phyloP scores from a whole-genome alignment of 1,284 basidiomycete species.

The Dichomitus squalens region DNA sequence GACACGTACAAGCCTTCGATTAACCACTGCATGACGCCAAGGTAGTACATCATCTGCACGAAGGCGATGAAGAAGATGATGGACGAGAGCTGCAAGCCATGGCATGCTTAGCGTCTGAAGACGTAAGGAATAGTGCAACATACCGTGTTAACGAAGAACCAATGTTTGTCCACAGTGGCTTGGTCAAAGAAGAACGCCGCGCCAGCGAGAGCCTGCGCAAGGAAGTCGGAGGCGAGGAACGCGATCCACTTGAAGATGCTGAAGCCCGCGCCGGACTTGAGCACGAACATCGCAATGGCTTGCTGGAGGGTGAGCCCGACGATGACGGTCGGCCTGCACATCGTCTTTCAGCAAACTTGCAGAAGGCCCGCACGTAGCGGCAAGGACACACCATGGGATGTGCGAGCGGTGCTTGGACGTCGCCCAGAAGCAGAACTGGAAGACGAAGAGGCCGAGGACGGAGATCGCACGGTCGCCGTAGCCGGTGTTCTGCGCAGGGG shows the following conservation, averaged over 20 bases:
- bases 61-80: slow-evolving; percentile 91
- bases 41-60: slow-evolving; percentile 85
- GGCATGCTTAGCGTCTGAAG: neutral
- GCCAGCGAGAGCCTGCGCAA: slow-evolving; percentile 63
- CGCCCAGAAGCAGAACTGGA: slow-evolving; percentile 73
- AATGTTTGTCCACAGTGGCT: slow-evolving; percentile 67
- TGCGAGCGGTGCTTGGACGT: slow-evolving; percentile 60
- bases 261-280: slow-evolving; percentile 81
- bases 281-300: slow-evolving; percentile 81
- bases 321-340: slow-evolving; percentile 77
- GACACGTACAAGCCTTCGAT: slow-evolving; percentile 71
- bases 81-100: slow-evolving; percentile 52
- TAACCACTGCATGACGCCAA: slow-evolving; percentile 89
- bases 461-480: slow-evolving; percentile 82
- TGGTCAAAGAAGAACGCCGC: slow-evolving; percentile 80
- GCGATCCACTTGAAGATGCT: slow-evolving; percentile 83
- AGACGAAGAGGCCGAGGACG: slow-evolving; percentile 77
- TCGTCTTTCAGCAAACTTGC: slow-evolving; percentile 13
- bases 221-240: slow-evolving; percentile 71
- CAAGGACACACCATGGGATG: slow-evolving; percentile 63
- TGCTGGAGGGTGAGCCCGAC: slow-evolving; percentile 87
- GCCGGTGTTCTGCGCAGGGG: slow-evolving; percentile 50
- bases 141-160: slow-evolving; percentile 83
- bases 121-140: slow-evolving; percentile 19
- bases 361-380: neutral